These are phyloP conservation scores for Protomyces macrosporus DNA, from an alignment of 1,139 yeast genomes.

Conservation along the genomic window DNA sequence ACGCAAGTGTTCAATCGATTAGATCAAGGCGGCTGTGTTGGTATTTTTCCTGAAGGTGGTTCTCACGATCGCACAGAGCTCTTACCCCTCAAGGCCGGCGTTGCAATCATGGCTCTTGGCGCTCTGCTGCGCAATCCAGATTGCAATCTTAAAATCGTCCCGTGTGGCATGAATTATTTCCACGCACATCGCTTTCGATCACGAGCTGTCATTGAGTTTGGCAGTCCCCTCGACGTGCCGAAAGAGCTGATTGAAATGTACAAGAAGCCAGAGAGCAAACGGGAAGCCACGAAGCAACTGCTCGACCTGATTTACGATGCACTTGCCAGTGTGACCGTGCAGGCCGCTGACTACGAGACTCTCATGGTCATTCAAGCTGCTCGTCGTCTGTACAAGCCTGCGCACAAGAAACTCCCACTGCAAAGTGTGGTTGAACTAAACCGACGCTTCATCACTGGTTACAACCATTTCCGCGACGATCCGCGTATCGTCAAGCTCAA, in stretches of 20 bases:
- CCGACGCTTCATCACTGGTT: constrained; percentile 75
- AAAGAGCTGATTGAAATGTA: constrained; percentile 61
- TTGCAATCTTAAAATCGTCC: constrained; percentile 76
- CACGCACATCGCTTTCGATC: constrained; percentile 93
- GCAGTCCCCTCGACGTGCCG: constrained; percentile 73
- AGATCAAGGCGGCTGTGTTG: constrained; percentile 72
- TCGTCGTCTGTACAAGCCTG: constrained; percentile 78
- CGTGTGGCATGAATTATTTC: constrained; percentile 96
- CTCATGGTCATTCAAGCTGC: constrained; percentile 90
- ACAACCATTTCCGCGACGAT: constrained; percentile 64
- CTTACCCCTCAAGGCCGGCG: constrained; percentile 91
- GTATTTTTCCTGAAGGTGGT: constrained; percentile 98
- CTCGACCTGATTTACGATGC: constrained; percentile 69
- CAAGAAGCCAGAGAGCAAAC: constrained; percentile 45
- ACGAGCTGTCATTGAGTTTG: constrained; percentile 91
- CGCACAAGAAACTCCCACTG: constrained; percentile 64
- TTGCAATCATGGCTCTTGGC: constrained; percentile 95
- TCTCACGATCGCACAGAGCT: constrained; percentile 90
- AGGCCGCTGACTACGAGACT: constrained; percentile 88
- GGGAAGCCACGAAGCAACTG: constrained; percentile 67
- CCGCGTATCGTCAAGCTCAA: constrained; percentile 61
- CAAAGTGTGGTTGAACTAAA: constrained; percentile 86
- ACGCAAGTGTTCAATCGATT: constrained; percentile 76
- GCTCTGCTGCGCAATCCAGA: constrained; percentile 67
- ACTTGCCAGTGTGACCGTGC: constrained; percentile 80